Evolutionary conservation across 805 yeast species (phyloP), one percentile per base, ranked within the genome.

Genomic region (Saccharomycopsis malanga): DNA sequence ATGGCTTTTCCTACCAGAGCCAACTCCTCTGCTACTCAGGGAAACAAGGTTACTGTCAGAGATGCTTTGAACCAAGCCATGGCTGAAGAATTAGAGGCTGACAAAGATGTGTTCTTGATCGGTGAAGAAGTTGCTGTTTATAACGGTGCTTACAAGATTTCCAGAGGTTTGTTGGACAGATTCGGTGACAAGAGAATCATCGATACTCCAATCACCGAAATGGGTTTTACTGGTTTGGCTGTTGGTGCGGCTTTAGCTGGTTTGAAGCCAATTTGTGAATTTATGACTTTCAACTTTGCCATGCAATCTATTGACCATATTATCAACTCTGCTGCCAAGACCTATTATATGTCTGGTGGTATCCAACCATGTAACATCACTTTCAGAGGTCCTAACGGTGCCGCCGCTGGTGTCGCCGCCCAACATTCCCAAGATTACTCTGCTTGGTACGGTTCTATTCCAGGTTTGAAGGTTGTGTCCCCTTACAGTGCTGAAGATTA

Each of bases 51-150:
- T 76, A 87, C 98, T 14, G 97, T 93, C 49, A 84, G 99, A 75
- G 99, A 93, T 60, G 99, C 98, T 40, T 72, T 93, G 58, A 93
- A 93, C 74, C 71, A 81, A 55, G 98, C 96, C 25, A 74, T 93
- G 68, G 95, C 95, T 49, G 99, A 93, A 72, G 99, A 93, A 71
- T 76, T 93, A 73, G 98, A 91, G 72, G 78, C 91, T 58, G 97
- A 93, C 65, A 93, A 87, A 57, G 83, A 78, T 57, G 98, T 93
- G 39, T 93, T 87, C 74, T 68, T 93, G 58, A 85, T 93, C 78
- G 99, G 99, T 69, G 99, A 93, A 73, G 99, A 93, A 70, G 98
- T 93, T 56, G 98, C 96, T 39, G 98, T 91, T 69, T 93, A 93
- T 72, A 89, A 93, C 65, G 99, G 99, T 73, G 99, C 99, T 52